Percentiles rank a stretch among this genome's conserved stretches.
These are phyloP conservation scores for Russula brevipes DNA, from an alignment of 768 basidiomycete species.

Conservation along the genomic window DNA sequence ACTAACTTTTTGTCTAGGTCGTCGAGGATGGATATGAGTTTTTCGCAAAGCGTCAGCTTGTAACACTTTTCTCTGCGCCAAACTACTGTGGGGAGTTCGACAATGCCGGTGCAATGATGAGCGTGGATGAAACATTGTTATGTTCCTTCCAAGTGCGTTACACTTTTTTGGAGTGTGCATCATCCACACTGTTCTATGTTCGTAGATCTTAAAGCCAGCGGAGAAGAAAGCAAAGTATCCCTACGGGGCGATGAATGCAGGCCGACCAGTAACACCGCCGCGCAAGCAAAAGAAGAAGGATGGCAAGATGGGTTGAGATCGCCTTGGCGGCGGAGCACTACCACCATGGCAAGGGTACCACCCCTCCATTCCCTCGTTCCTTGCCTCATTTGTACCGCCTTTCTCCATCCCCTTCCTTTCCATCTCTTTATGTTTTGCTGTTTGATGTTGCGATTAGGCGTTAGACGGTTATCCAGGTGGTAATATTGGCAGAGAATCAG, in stretches of 20 bases:
- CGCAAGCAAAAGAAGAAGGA: slow-evolving; percentile 98
- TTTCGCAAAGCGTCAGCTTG: slow-evolving; percentile 95
- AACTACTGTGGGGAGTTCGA: slow-evolving; percentile 97
- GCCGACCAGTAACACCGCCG: slow-evolving; percentile 88
- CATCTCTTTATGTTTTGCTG: slow-evolving; percentile 21
- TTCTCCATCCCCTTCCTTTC: slow-evolving; percentile 17
- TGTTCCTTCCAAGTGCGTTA: slow-evolving; percentile 90
- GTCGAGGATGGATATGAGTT: slow-evolving; percentile 99
- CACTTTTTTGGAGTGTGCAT: neutral
- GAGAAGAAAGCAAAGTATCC: slow-evolving; percentile 97
- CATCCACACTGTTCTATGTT: slow-evolving; percentile 3
- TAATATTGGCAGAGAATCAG: slow-evolving; percentile 22
- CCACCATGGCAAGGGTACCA: slow-evolving; percentile 7
- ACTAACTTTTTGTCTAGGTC: slow-evolving; percentile 48
- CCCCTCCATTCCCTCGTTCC: slow-evolving; percentile 1
- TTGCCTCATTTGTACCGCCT: slow-evolving; percentile 21
- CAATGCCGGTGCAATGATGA: slow-evolving; percentile 99
- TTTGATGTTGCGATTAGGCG: slow-evolving; percentile 24
- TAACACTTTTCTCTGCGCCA: slow-evolving; percentile 95
- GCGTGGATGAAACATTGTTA: slow-evolving; percentile 92
- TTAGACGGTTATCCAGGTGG: slow-evolving; percentile 24
- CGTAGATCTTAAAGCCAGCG: slow-evolving; percentile 93
- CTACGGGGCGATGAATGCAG: slow-evolving; percentile 81
- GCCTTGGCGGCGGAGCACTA: slow-evolving; percentile 11
- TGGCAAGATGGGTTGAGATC: slow-evolving; percentile 50